Evolutionary conservation across 2,329 filamentous ascomycete species (phyloP), one percentile per base, ranked within the genome.

Genomic region (Metarhizium rileyi): DNA sequence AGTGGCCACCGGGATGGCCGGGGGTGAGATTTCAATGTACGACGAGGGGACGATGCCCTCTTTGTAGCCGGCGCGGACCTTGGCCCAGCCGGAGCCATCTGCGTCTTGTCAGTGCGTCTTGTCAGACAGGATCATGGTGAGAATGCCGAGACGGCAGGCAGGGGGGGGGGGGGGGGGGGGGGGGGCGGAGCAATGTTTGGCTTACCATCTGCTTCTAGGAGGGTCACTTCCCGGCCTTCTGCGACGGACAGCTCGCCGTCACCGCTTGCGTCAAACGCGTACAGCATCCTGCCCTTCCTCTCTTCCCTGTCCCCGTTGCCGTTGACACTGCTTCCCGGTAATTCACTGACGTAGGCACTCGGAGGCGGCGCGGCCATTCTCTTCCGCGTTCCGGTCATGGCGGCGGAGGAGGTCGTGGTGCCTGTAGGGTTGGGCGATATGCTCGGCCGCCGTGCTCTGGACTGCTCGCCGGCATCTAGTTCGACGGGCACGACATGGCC

Each of bases 11-110:
- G 69, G 66, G 7, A 72, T 66, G 16, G 69, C 63, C 30, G 71
- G 57, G 3, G 79, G 68, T 25, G 75, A 68, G 9, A 84, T 64
- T 59, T 97, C 90, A 42, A 95, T 74, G 64, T 98, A 98, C 5
- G 83, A 78, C 5, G 90, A 79, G 1, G 93, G 93, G 1, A 98
- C 90, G 25, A 97, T 76, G 35, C 93, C 93, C 69, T 91, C 84
- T 57, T 83, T 82, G 56, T 77, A 78, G 18, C 85, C 86, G 30
- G 78, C 76, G 47, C 86, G 84, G 52, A 98, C 82, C 65, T 86
- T 91, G 59, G 89, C 79, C 93, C 93, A 98, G 40, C 93, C 93
- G 38, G 85, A 83, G 52, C 91, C 91, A 67, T 95, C 91, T 95
- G 58, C 23, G n/a, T 42, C 8, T 20, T 18, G 38, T 27, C 4